Conservation (phyloP, 352 stramenopile genomes). For the Pythium rhizo-oryzae region DNA sequence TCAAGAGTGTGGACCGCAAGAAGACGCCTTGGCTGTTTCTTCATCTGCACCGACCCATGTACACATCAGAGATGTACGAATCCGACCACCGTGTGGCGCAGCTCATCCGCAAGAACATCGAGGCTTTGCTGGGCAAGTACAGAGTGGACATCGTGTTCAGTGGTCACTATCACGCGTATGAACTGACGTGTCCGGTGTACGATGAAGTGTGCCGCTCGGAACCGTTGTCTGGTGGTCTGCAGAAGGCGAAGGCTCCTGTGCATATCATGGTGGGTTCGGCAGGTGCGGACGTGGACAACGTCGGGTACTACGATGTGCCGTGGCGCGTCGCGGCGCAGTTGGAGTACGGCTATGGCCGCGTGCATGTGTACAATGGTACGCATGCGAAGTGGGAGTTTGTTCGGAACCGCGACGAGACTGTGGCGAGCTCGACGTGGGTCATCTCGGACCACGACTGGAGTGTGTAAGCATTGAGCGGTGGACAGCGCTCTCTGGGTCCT, state of each 20-base stretch:
- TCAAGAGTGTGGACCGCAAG: slow-evolving; percentile 26
- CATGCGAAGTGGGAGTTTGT: slow-evolving; percentile 34
- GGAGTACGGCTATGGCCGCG: slow-evolving; percentile 32
- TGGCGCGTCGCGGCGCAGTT: slow-evolving; percentile 25
- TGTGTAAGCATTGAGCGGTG: neutral
- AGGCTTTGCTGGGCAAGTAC: slow-evolving; percentile 31
- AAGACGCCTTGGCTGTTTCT: slow-evolving; percentile 35
- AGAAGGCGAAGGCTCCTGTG: slow-evolving; percentile 28
- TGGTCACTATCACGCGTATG: slow-evolving; percentile 36
- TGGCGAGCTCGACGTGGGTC: slow-evolving; percentile 29
- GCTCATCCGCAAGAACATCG: slow-evolving; percentile 25
- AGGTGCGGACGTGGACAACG: slow-evolving; percentile 28
- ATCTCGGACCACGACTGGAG: slow-evolving; percentile 33
- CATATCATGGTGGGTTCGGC: slow-evolving; percentile 39
- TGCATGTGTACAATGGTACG: slow-evolving; percentile 31
- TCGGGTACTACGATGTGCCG: slow-evolving; percentile 24
- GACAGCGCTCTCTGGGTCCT: no score
- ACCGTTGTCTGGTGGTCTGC: slow-evolving; percentile 1
- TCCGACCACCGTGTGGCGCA: slow-evolving; percentile 17
- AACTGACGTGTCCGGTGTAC: slow-evolving; percentile 34
- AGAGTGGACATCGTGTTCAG: slow-evolving; percentile 33
- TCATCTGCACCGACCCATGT: slow-evolving; percentile 36
- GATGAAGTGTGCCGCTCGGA: slow-evolving; percentile 11
- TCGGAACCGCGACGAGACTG: slow-evolving; percentile 20
- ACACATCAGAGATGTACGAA: slow-evolving; percentile 24